These are phyloP conservation scores for Pythium phragmiticola DNA, from an alignment of 352 stramenopile species.

Conservation along the genomic window DNA sequence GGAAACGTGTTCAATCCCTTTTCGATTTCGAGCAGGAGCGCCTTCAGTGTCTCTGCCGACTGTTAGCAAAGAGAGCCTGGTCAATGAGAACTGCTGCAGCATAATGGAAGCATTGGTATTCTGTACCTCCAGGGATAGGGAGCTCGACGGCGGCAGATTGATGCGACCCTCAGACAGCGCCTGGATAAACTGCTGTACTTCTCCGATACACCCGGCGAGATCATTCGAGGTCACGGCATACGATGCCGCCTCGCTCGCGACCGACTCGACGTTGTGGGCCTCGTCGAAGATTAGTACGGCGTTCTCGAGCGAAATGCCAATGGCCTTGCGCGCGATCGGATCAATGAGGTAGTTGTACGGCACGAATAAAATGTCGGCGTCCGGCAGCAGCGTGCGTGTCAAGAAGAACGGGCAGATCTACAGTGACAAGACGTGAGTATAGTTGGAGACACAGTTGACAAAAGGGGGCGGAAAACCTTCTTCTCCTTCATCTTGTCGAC, in stretches of 20 bases:
- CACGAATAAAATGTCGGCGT: slow-evolving; percentile 97
- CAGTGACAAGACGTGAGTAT: neutral
- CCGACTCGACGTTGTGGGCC: slow-evolving; percentile 97
- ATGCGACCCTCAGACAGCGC: slow-evolving; percentile 62
- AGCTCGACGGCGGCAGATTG: slow-evolving; percentile 43
- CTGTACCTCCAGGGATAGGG: slow-evolving; percentile 61
- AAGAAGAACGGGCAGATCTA: slow-evolving; percentile 98
- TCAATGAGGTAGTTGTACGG: slow-evolving; percentile 99
- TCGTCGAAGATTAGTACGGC: slow-evolving; percentile 99
- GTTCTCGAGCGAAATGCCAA: slow-evolving; percentile 95
- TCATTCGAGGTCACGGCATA: slow-evolving; percentile 95
- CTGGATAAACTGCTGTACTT: slow-evolving; percentile 89
- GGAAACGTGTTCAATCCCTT: slow-evolving; percentile 79
- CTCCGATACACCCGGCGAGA: slow-evolving; percentile 91
- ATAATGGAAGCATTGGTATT: neutral
- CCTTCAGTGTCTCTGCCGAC: slow-evolving; percentile 79
- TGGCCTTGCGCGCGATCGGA: slow-evolving; percentile 81
- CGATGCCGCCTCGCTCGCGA: slow-evolving; percentile 93
- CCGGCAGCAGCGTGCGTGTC: slow-evolving; percentile 85
- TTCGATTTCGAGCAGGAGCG: slow-evolving; percentile 83
- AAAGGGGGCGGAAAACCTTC: slow-evolving; percentile 29
- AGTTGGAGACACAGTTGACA: neutral
- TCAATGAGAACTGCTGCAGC: neutral
- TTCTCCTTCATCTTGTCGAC: slow-evolving; percentile 85
- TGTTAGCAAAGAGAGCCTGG: slow-evolving; percentile 16